Evolutionary conservation across 169 alveolate genomes (phyloP).

Genomic region (Plasmodium yoelii): DNA sequence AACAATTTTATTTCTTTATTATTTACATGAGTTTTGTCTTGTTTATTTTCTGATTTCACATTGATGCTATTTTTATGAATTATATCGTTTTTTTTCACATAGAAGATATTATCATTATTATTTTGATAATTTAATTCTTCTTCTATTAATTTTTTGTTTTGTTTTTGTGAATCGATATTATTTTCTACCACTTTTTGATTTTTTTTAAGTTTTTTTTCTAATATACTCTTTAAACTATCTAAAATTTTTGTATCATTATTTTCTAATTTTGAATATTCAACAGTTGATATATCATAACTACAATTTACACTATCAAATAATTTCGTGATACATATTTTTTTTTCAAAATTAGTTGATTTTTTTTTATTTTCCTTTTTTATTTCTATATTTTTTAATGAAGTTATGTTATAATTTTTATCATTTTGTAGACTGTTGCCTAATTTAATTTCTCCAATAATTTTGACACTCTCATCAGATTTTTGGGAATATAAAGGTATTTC

Average conservation of each 20-base stretch:
- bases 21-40: background rate
- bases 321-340: conserved; percentile 53
- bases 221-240: conserved; percentile 24
- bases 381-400: background rate
- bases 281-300: conserved; percentile 31
- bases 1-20: conserved; percentile 37
- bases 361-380: background rate
- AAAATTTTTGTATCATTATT: conserved; percentile 36
- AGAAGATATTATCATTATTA: background rate
- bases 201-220: conserved; percentile 50
- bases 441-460: background rate
- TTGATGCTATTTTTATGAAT: background rate
- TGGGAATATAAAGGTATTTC: background rate
- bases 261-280: conserved; percentile 39
- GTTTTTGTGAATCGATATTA: background rate
- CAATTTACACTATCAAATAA: conserved; percentile 58
- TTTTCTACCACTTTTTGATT: background rate
- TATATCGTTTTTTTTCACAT: conserved; percentile 5
- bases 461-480: background rate
- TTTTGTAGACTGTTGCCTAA: background rate
- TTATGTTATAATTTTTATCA: background rate
- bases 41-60: background rate
- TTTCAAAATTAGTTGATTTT: background rate
- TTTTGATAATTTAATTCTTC: background rate
- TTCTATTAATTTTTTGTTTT: background rate